phyloP scores from a whole-genome alignment of 2,329 filamentous ascomycete genomes.

The Escovopsis sp. region DNA sequence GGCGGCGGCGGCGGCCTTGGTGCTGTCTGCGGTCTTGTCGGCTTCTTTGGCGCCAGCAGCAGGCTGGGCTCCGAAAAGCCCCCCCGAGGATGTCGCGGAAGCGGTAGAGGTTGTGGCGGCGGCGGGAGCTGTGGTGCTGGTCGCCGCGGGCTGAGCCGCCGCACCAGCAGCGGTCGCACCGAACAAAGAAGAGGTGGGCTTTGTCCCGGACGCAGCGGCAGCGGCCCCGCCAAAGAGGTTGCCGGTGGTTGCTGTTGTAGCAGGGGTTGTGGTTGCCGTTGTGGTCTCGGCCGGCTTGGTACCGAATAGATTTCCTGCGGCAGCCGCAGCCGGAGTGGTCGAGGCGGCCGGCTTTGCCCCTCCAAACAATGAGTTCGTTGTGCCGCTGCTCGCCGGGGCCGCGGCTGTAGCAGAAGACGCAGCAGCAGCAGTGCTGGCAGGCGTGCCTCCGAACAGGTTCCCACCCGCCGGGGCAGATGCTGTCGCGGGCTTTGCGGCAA shows the following conservation, averaged over 20 bases:
- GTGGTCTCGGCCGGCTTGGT: slow-evolving; percentile 17
- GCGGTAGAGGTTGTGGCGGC: slow-evolving; percentile 15
- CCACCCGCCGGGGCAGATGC: slow-evolving; percentile 8
- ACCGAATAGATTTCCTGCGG: slow-evolving; percentile 17
- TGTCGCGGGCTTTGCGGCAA: slow-evolving; percentile 11
- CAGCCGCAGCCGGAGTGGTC: slow-evolving; percentile 14
- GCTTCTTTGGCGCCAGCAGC: slow-evolving; percentile 13
- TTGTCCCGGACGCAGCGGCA: slow-evolving; percentile 9
- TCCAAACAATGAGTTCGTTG: slow-evolving; percentile 22
- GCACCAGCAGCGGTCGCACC: slow-evolving; percentile 9
- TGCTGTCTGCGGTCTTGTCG: slow-evolving; percentile 5
- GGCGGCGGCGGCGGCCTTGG: slow-evolving; percentile 13
- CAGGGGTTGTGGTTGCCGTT: slow-evolving; percentile 12
- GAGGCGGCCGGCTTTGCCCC: slow-evolving; percentile 21
- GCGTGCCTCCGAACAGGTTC: slow-evolving; percentile 13
- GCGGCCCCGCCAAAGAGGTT: slow-evolving; percentile 12
- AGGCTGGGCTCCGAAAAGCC: slow-evolving; percentile 20
- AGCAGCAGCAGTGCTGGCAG: slow-evolving; percentile 8
- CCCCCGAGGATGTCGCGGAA: slow-evolving; percentile 14
- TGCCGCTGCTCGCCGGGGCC: slow-evolving; percentile 9
- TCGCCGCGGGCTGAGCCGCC: slow-evolving; percentile 8
- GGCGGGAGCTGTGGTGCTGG: slow-evolving; percentile 7
- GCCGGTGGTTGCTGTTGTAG: slow-evolving; percentile 11
- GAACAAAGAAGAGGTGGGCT: slow-evolving; percentile 13
- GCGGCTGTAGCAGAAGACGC: slow-evolving; percentile 12